Evolutionary conservation across 2,329 filamentous ascomycete species (phyloP), one percentile per base, ranked within the genome.

Genomic region (Beauveria bassiana): DNA sequence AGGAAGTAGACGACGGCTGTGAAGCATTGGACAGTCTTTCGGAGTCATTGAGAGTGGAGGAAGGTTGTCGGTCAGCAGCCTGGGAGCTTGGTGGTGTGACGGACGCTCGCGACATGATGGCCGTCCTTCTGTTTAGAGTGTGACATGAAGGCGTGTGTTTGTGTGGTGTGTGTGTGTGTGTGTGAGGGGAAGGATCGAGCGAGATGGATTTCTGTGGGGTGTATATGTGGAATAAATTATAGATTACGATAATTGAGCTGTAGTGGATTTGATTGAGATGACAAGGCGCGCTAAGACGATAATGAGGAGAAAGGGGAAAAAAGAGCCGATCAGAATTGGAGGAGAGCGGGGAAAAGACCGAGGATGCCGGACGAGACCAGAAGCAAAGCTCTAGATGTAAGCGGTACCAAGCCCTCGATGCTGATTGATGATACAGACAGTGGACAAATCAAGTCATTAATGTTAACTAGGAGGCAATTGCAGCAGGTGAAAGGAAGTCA

Each of bases 1-100:
- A 70, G 69, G 49, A 20, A n/a, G 9, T 8, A 10, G 26, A 7
- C 14, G 40, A 7, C 14, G 40, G 18, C 2, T 42, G 40, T 31
- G 18, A 40, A 18, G 38, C 12, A 14, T 28, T 22, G 38, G 47
- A 14, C 18, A n/a, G 24, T 3, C 2, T 4, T 1, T 34, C 22
- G 14, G 57, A 1, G 5, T 10, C 2, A n/a, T 14, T 34, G 40
- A 26, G 4, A 18, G 9, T 20, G 18, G 16, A 24, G 26, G 22
- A n/a, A 16, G 20, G 7, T 6, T 51, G 49, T 18, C 9, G 14
- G 5, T 28, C 20, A 10, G 31, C 22, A 26, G 16, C 18, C 5
- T 16, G 47, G 5, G 31, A 31, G 16, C 34, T 40, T 24, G 38
- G 10, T 38, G 57, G 34, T 6, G 31, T 31, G 56, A 12, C 20